Conservation (phyloP, 371 early-diverging fungal genomes). For the Lichtheimia ramosa region DNA sequence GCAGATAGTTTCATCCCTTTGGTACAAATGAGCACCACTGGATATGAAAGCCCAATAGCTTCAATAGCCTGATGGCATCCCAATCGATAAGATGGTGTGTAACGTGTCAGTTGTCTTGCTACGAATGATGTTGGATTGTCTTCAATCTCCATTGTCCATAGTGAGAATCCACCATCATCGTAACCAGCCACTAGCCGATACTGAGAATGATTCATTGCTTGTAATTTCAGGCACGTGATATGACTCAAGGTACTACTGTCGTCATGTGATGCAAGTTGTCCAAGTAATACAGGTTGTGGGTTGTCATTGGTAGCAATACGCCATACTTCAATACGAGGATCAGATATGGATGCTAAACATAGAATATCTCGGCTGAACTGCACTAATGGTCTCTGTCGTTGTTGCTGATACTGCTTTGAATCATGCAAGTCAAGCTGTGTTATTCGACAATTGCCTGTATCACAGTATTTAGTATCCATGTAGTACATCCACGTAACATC, state of each 20-base stretch:
- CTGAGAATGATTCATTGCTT: neutral
- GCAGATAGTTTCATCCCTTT: conserved; percentile 28
- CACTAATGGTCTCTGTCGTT: conserved; percentile 1
- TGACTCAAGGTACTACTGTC: neutral
- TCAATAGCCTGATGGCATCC: conserved; percentile 4
- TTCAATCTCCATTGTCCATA: conserved; percentile 32
- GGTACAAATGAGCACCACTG: conserved; percentile 35
- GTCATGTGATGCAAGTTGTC: conserved; percentile 2
- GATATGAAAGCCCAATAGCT: conserved; percentile 31
- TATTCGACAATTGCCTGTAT: conserved; percentile 33
- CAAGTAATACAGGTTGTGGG: neutral
- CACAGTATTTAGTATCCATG: neutral
- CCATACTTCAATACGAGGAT: conserved; percentile 19
- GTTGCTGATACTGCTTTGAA: neutral
- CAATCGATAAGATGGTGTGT: conserved; percentile 12
- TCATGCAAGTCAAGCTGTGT: conserved; percentile 10
- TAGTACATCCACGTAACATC: neutral
- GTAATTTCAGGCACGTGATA: conserved; percentile 28
- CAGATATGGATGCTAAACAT: conserved; percentile 6
- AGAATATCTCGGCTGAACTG: conserved; percentile 20
- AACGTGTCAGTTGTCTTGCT: conserved; percentile 7
- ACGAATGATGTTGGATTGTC: neutral
- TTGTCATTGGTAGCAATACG: conserved; percentile 3
- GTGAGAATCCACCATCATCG: conserved; percentile 39
- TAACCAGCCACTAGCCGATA: conserved; percentile 40